phyloP scores from a whole-genome alignment of 139 green algal species.

The Coccomyxa sp. region DNA sequence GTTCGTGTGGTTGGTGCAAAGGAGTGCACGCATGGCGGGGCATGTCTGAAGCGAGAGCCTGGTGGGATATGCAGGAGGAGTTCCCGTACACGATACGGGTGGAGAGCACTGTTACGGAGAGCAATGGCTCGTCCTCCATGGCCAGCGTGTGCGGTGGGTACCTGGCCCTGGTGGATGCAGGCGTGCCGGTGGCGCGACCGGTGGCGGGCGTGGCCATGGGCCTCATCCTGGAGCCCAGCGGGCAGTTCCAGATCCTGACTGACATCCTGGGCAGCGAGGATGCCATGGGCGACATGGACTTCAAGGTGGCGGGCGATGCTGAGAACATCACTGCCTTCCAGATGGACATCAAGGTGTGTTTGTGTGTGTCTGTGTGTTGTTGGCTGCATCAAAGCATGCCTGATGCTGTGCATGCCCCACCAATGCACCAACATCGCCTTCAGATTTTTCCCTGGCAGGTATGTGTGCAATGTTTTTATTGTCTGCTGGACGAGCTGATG shows the following conservation, averaged over 20 bases:
- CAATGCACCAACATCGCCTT: neutral
- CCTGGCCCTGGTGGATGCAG: conserved; percentile 88
- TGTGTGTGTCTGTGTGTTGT: neutral
- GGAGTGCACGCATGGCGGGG: neutral
- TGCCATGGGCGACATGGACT: conserved; percentile 98
- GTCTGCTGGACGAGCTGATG: neutral
- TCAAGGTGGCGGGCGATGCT: conserved; percentile 84
- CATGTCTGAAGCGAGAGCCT: neutral
- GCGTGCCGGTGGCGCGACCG: conserved; percentile 78
- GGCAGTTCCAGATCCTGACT: conserved; percentile 68
- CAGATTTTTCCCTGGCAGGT: neutral
- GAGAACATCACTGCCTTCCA: conserved; percentile 90
- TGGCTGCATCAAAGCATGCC: neutral
- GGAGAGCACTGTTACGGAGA: conserved; percentile 95
- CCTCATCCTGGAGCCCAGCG: conserved; percentile 80
- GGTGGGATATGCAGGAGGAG: conserved; percentile 13
- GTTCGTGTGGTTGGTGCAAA: neutral
- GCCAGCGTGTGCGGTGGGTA: conserved; percentile 93
- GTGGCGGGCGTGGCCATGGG: conserved; percentile 98
- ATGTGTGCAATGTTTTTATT: neutral
- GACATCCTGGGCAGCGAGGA: conserved; percentile 96
- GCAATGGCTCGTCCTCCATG: conserved; percentile 95
- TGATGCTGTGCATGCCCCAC: neutral
- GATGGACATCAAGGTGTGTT: conserved; percentile 92
- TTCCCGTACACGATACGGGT: conserved; percentile 90